These are phyloP conservation scores for Hura crepitans DNA, from an alignment of 441 rosid species.

Conservation along the genomic window DNA sequence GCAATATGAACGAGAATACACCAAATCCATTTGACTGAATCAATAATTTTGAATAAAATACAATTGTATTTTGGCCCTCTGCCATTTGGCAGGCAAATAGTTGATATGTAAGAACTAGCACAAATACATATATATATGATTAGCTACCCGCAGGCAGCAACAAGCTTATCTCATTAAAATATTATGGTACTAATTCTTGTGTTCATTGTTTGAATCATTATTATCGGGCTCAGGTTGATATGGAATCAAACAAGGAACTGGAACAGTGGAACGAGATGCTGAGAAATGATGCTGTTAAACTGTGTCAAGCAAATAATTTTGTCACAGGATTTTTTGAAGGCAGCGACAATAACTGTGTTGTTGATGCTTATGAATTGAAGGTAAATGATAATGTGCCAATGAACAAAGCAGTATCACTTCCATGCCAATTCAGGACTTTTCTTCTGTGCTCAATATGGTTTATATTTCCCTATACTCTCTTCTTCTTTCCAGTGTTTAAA, in stretches of 20 bases:
- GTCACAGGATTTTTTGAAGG: conserved; percentile 93
- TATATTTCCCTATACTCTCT: not conserved
- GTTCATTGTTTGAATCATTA: conserved; percentile 15
- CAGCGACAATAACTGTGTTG: conserved; percentile 69
- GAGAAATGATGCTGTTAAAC: conserved; percentile 68
- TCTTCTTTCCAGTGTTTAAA: not conserved
- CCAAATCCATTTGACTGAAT: not conserved
- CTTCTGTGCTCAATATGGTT: not conserved
- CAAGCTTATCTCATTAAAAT: not conserved
- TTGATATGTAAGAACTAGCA: too few relatives aligned
- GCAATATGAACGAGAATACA: not conserved
- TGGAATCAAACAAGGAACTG: conserved; percentile 81
- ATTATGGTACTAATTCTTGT: not conserved
- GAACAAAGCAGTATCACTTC: conserved; percentile 14
- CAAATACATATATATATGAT: not conserved
- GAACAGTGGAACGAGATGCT: conserved; percentile 97
- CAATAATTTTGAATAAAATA: not conserved
- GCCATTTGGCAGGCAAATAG: not conserved
- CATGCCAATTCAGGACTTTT: not conserved
- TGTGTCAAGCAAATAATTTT: conserved; percentile 93
- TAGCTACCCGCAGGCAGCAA: not conserved
- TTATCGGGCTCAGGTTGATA: conserved; percentile 59
- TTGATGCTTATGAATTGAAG: conserved; percentile 97
- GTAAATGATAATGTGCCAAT: conserved; percentile 30
- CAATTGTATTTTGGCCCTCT: not conserved